Evolutionary conservation across 2,329 filamentous ascomycete genomes (phyloP).

Genomic region (Epichloe amarillans): DNA sequence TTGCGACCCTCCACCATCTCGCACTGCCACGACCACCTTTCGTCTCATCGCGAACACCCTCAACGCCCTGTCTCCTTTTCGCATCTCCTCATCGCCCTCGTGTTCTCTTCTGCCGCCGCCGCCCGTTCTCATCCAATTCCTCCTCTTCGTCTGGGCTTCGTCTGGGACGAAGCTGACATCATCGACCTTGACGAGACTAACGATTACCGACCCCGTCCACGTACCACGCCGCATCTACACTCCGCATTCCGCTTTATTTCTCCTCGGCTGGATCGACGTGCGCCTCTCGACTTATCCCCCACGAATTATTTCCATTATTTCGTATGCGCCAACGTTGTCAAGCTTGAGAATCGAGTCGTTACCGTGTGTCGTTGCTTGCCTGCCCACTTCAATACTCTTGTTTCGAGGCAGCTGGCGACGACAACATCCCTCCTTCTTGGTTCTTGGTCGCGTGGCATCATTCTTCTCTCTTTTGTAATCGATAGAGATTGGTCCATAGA

Average conservation of each 20-base stretch:
- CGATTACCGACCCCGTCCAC: not conserved
- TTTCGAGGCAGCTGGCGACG: not conserved
- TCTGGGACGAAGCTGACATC: slow-evolving; percentile 2
- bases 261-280: slow-evolving; percentile 1
- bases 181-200: not conserved
- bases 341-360: not conserved
- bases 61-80: not conserved
- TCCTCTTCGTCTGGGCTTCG: slow-evolving; percentile 1
- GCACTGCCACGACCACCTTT: slow-evolving; percentile 2
- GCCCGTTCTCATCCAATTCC: not conserved
- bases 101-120: not conserved
- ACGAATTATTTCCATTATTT: not conserved
- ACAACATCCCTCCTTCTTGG: not conserved
- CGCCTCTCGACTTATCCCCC: not conserved
- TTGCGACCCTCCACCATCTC: slow-evolving; percentile 1
- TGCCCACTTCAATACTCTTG: not conserved
- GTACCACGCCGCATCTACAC: not conserved
- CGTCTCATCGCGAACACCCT: slow-evolving; percentile 1
- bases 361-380: not conserved
- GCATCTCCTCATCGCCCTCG: not conserved
- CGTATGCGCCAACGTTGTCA: not conserved
- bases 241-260: not conserved
- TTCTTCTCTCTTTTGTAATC: not conserved
- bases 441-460: not conserved
- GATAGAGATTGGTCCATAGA: not conserved